phyloP scores from a whole-genome alignment of 345 rosid species.

The Euphorbia lathyris region DNA sequence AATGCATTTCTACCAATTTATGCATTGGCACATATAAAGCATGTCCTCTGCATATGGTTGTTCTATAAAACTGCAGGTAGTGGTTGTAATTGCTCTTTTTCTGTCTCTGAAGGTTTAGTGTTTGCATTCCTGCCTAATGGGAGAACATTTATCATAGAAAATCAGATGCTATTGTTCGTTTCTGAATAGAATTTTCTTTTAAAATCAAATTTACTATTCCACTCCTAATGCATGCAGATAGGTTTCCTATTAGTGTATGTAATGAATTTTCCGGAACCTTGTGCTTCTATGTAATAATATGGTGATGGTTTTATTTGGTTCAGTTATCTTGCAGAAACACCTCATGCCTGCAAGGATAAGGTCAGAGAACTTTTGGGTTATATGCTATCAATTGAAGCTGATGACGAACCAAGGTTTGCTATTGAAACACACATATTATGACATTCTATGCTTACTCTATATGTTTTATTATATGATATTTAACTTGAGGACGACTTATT shows the following conservation, averaged over 20 bases:
- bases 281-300: neutral
- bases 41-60: neutral
- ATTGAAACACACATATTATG: neutral
- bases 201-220: neutral
- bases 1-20: neutral
- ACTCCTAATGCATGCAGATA: neutral
- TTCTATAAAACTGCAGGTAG: neutral
- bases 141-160: conserved; percentile 1
- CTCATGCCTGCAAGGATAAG: conserved; percentile 71
- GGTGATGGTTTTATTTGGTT: conserved; percentile 14
- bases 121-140: neutral
- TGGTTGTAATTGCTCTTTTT: neutral
- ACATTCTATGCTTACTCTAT: neutral
- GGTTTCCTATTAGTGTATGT: neutral
- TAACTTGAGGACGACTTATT: conserved; percentile 16
- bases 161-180: neutral
- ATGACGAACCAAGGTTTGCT: conserved; percentile 75
- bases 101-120: neutral
- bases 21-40: neutral
- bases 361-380: conserved; percentile 61
- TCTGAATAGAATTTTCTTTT: neutral
- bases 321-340: conserved; percentile 92
- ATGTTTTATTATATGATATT: neutral
- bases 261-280: neutral
- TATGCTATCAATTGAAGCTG: conserved; percentile 81